Evolutionary conservation across 208 protist genomes (phyloP).

Genomic region (Trichomonas vaginalis): DNA sequence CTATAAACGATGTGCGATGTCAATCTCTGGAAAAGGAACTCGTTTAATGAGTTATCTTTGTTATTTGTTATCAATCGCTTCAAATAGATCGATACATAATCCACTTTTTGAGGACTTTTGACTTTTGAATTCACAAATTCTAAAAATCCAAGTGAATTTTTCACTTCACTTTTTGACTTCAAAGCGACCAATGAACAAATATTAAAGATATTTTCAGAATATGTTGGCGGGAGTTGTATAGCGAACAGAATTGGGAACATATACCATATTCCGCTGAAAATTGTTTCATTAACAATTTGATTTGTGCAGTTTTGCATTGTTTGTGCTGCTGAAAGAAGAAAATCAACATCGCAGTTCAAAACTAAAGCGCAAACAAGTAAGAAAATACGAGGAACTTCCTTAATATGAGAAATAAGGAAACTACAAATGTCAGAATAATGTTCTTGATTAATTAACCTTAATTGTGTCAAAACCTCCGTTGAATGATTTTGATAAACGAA

Average conservation of each 20-base stretch:
- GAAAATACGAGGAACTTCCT: neutral
- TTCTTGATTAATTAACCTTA: neutral
- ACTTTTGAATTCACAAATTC: too few relatives aligned
- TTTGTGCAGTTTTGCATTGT: neutral
- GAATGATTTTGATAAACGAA: neutral
- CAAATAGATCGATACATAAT: too few relatives aligned
- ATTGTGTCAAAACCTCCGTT: neutral
- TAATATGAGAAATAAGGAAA: neutral
- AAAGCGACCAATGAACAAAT: too few relatives aligned
- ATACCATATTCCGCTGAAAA: neutral
- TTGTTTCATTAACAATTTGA: neutral
- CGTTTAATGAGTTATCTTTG: too few relatives aligned
- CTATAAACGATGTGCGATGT: too few relatives aligned
- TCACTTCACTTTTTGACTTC: too few relatives aligned
- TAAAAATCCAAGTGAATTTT: too few relatives aligned
- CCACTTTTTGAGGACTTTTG: too few relatives aligned
- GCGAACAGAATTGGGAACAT: neutral
- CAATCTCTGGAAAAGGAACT: too few relatives aligned
- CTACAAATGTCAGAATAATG: neutral
- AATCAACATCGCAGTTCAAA: neutral
- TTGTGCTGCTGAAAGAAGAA: neutral
- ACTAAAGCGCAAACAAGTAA: neutral
- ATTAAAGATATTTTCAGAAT: too few relatives aligned
- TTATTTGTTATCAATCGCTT: too few relatives aligned
- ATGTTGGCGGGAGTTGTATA: too few relatives aligned